phyloP scores from a whole-genome alignment of 1,284 basidiomycete genomes.

The Irpex sp. region DNA sequence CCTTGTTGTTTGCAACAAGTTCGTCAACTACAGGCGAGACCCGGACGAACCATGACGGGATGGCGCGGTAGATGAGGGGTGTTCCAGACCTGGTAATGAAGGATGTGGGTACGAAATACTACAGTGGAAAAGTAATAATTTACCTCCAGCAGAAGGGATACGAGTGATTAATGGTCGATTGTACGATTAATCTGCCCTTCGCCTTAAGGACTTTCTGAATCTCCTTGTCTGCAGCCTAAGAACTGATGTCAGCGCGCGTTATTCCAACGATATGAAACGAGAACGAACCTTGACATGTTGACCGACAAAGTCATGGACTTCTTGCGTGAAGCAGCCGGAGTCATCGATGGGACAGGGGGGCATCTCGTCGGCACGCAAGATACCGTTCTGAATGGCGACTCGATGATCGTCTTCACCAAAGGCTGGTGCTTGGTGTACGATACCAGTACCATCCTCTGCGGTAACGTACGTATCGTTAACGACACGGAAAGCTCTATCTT shows the following conservation, averaged over 20 bases:
- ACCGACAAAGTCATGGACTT: conserved; percentile 92
- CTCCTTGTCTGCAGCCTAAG: conserved; percentile 86
- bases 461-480: conserved; percentile 94
- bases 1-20: conserved; percentile 88
- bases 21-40: conserved; percentile 85
- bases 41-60: conserved; percentile 95
- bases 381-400: conserved; percentile 81
- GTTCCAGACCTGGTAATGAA: conserved; percentile 73
- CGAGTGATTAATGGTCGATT: conserved; percentile 84
- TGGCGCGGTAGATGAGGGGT: conserved; percentile 94
- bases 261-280: neutral
- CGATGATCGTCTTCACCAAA: conserved; percentile 99
- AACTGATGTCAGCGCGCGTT: neutral
- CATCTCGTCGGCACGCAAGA: conserved; percentile 84
- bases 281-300: conserved; percentile 79
- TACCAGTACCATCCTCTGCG: conserved; percentile 92
- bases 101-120: conserved; percentile 2
- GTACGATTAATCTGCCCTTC: conserved; percentile 86
- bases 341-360: conserved; percentile 97
- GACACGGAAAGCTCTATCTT: conserved; percentile 90
- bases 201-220: conserved; percentile 93
- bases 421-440: conserved; percentile 98
- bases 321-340: conserved; percentile 81
- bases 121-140: conserved; percentile 11
- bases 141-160: conserved; percentile 99